Evolutionary conservation across 495 filamentous ascomycete species (phyloP), one percentile per base, ranked within the genome.

Genomic region (Barbatosphaeria neglecta): DNA sequence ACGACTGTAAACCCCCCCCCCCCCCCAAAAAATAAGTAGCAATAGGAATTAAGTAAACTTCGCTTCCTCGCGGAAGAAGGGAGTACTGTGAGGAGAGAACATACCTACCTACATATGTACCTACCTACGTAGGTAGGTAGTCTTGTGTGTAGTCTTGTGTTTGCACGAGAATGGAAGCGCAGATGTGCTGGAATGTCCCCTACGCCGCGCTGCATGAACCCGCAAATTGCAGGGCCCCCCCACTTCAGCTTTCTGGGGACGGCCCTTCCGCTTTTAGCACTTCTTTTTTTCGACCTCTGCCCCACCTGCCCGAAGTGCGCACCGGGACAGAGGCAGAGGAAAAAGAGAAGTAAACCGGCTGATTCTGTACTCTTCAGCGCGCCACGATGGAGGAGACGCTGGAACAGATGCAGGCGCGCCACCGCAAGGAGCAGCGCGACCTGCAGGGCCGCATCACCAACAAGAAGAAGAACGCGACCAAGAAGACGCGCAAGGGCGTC

Each of bases 381-480:
- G 27, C 27, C 7, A n/a, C n/a, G n/a, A n/a, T n/a, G n/a, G n/a
- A n/a, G 62, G 64, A 74, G 51, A 60, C 69, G 18, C 49, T 90
- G 73, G 90, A 95, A 37, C 79, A 83, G 25, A 69, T 93, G 38
- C 76, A 86, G 49, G 70, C 78, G 11, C 82, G 81, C 35, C 92
- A 98, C 63, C 77, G 85, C 51, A 94, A 90, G 64, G 92, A 98
- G 64, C 80, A 82, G 58, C 81, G 80, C 46, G 90, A 98, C 35
- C 74, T 98, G 18, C 84, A 90, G 66, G 69, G 76, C 28, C 78
- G 81, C 20, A 82, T 92, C 51, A 95, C 86, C 6, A 88, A 86
- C 67, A 95, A 95, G 69, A 96, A 95, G 70, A 96, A 95, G 68
- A 76, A 81, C 45, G 89, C 92, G 22, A 92, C 84, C 31, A 98